Percentiles rank a stretch among this genome's conserved stretches.
Conservation (phyloP, 2,329 filamentous ascomycete genomes). For the Aspergillus eucalypticola region DNA sequence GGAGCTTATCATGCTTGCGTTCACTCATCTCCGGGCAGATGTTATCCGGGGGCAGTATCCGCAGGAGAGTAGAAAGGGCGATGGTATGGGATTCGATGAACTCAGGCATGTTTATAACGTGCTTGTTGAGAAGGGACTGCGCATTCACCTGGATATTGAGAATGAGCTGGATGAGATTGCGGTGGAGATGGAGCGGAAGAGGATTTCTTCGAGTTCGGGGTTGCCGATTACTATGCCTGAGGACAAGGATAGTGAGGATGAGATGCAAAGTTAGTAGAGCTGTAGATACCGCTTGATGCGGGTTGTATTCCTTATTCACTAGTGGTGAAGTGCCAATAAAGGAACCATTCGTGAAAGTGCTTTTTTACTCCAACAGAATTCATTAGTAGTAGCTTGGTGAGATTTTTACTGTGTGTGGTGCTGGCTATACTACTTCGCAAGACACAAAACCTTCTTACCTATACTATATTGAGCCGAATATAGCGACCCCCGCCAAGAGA, state of each 20-base stretch:
- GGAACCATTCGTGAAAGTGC: too few species aligned
- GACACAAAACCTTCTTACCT: too few species aligned
- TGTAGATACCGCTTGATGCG: too few species aligned
- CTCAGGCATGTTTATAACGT: slow-evolving; percentile 56
- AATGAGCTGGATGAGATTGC: slow-evolving; percentile 41
- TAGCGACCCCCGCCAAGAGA: too few species aligned
- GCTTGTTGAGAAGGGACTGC: slow-evolving; percentile 62
- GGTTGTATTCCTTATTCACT: too few species aligned
- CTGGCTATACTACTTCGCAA: too few species aligned
- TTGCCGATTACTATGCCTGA: slow-evolving; percentile 33
- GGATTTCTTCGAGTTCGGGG: slow-evolving; percentile 5
- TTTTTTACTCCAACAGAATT: too few species aligned
- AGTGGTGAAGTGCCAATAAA: too few species aligned
- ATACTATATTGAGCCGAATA: too few species aligned
- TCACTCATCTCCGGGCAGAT: slow-evolving; percentile 45
- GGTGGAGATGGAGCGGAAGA: slow-evolving; percentile 17
- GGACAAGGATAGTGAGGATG: slow-evolving; percentile 31
- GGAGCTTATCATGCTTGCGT: slow-evolving; percentile 58
- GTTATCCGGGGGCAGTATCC: slow-evolving; percentile 6
- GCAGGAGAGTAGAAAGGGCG: slow-evolving; percentile 4
- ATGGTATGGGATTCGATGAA: slow-evolving; percentile 49
- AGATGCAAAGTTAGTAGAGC: slow-evolving; percentile 5
- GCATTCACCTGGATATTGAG: slow-evolving; percentile 59
- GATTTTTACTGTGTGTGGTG: too few species aligned
- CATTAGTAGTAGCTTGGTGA: too few species aligned